Percentiles rank a stretch among this genome's conserved stretches.
These are phyloP conservation scores for Lentinus brumalis DNA, from an alignment of 768 basidiomycete genomes.

Conservation along the genomic window DNA sequence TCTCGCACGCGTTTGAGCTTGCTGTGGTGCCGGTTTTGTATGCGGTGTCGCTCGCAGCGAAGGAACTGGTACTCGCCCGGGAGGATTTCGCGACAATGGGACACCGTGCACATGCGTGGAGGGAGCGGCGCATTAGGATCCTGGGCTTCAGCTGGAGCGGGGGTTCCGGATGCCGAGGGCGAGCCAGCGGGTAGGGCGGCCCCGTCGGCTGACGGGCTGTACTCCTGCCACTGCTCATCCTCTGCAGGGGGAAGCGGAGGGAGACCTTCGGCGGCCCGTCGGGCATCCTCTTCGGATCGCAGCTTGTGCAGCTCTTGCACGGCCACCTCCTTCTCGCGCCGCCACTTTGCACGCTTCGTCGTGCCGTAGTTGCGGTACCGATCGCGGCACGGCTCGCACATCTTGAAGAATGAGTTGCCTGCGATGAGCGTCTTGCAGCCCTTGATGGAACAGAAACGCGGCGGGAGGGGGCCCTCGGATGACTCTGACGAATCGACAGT, in stretches of 20 bases:
- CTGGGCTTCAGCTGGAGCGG: not conserved
- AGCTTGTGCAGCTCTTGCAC: conserved; percentile 42
- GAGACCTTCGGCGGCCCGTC: conserved; percentile 37
- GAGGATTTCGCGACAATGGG: conserved; percentile 55
- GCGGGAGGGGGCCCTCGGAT: conserved; percentile 18
- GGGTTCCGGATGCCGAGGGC: not conserved
- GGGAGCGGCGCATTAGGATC: conserved; percentile 29
- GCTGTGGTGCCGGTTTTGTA: conserved; percentile 57
- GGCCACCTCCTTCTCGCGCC: conserved; percentile 44
- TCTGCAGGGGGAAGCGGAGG: conserved; percentile 33
- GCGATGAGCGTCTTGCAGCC: conserved; percentile 52
- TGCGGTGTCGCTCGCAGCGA: conserved; percentile 56
- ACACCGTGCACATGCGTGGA: conserved; percentile 57
- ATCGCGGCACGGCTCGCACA: conserved; percentile 41
- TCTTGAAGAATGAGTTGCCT: conserved; percentile 34
- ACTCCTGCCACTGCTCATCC: conserved; percentile 13
- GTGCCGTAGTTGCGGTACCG: conserved; percentile 54
- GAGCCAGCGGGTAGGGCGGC: not conserved
- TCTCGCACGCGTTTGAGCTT: conserved; percentile 53
- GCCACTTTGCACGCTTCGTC: conserved; percentile 59
- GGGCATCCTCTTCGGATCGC: conserved; percentile 41
- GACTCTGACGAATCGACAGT: conserved; percentile 9
- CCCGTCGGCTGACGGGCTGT: conserved; percentile 12
- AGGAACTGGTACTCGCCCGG: conserved; percentile 50
- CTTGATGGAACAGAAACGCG: conserved; percentile 53